Evolutionary conservation across 345 rosid species (phyloP).

Genomic region (Alliaria petiolata): DNA sequence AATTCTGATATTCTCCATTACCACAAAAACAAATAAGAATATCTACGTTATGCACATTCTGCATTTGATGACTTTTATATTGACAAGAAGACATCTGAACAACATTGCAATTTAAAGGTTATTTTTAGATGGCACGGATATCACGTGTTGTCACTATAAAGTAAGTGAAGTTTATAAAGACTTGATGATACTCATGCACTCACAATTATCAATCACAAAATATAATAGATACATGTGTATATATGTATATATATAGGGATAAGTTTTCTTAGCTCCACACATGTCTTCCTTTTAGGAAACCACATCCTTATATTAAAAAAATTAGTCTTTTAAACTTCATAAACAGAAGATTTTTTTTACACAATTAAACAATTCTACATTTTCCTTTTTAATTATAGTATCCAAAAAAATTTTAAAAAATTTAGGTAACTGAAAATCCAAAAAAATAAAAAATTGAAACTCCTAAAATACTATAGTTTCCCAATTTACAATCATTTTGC

Average conservation of each 20-base stretch:
- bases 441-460: too few species aligned
- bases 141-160: slow-evolving; percentile 23
- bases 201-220: neutral
- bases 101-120: neutral
- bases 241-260: neutral
- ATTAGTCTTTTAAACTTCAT: neutral
- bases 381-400: neutral
- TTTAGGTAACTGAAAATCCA: neutral
- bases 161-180: slow-evolving; percentile 4
- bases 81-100: neutral
- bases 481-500: neutral
- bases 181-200: slow-evolving; percentile 16
- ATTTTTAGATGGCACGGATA: slow-evolving; percentile 1
- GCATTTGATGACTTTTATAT: slow-evolving; percentile 10
- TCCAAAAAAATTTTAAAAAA: neutral
- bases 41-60: neutral
- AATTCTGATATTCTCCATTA: neutral
- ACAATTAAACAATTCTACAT: neutral
- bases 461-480: neutral
- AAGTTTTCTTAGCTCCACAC: slow-evolving; percentile 5
- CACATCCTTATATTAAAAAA: neutral
- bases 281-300: slow-evolving; percentile 29
- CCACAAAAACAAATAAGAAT: neutral
- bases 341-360: neutral
- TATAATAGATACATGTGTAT: neutral